Base-by-base conservation (phyloP, 768 basidiomycete species). In the Mycena alexandri region DNA sequence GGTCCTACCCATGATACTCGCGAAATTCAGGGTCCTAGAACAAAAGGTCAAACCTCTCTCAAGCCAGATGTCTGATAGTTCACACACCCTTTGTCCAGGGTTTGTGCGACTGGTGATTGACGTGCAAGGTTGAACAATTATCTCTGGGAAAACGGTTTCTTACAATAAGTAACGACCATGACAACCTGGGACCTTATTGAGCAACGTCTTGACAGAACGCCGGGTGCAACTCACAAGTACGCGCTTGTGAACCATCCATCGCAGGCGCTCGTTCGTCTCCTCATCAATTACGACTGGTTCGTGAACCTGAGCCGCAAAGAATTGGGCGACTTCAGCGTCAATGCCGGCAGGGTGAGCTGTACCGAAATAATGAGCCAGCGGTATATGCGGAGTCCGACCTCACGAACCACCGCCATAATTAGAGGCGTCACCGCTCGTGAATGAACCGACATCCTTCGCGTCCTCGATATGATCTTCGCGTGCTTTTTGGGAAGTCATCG, bases 151-250 rank as follows among this genome's bases (percentile, higher is more conserved):
- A 52, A 8, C 19, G 2, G 55, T 47, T 11, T 46, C 76, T 74
- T 54, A 81, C 80, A 84, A 71, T 84, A 84, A 19, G 83, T 84
- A 33, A 83, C 68, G 34, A 85, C 79, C 84, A 85, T 85, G 36
- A 84, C 80, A 16, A 57, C 42, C 38, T 38, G 38, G 38, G 38
- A 38, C 38, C 38, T 38, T 38, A 2, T 38, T 38, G 3, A 11
- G 9, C 11, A 11, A 38, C 10, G 14, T 14, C 14, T 38, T 38
- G 2, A 11, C 10, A 36, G 38, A 38, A 38, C 14, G 10, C 38
- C 10, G 38, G 3, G 10, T 38, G 38, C 33, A 25, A 75, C 77
- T 29, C 47, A 83, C 81, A 29, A 84, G 72, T 22, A 86, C 81
- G 36, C 84, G 81, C 64, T 81, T 83, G 71, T 85, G 80, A 19